Conservation (phyloP, 2,329 filamentous ascomycete genomes). For the Pestalotiopsis fici region DNA sequence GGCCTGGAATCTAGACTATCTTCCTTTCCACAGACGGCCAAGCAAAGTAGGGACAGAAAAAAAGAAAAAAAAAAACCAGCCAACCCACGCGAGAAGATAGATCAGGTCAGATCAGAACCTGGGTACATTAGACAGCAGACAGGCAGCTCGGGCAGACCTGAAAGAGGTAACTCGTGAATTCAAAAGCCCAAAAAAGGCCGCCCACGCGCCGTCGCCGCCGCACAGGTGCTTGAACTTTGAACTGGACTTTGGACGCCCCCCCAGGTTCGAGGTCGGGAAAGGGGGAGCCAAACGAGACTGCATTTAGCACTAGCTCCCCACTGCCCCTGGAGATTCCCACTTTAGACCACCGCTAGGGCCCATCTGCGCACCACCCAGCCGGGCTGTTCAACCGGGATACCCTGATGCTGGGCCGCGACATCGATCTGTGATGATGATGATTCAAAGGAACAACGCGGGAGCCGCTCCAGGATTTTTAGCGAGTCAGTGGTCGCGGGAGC, state of each 20-base stretch:
- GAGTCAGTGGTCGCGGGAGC: neutral
- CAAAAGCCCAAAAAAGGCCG: neutral
- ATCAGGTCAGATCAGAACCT: no score
- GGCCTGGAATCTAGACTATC: neutral
- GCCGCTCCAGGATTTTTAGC: slow-evolving; percentile 2
- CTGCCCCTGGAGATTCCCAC: neutral
- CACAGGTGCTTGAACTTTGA: neutral
- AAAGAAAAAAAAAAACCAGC: no score
- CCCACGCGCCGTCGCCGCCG: neutral
- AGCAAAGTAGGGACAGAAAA: neutral
- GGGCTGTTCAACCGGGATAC: neutral
- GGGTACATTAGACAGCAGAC: neutral
- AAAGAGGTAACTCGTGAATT: neutral
- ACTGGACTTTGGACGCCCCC: neutral
- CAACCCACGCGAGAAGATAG: no score
- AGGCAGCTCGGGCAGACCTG: neutral
- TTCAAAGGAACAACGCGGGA: neutral
- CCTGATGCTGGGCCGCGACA: no score
- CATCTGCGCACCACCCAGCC: neutral
- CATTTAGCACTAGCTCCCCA: neutral
- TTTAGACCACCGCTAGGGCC: neutral
- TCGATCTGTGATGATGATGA: no score
- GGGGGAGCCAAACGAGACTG: neutral
- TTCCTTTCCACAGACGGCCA: neutral
- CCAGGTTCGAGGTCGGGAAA: neutral